A percentile compares a stretch with the other conserved stretches of the same genome.
These are phyloP conservation scores for Malbranchea cinnamomea DNA, from an alignment of 2,329 filamentous ascomycete genomes.

Conservation along the genomic window DNA sequence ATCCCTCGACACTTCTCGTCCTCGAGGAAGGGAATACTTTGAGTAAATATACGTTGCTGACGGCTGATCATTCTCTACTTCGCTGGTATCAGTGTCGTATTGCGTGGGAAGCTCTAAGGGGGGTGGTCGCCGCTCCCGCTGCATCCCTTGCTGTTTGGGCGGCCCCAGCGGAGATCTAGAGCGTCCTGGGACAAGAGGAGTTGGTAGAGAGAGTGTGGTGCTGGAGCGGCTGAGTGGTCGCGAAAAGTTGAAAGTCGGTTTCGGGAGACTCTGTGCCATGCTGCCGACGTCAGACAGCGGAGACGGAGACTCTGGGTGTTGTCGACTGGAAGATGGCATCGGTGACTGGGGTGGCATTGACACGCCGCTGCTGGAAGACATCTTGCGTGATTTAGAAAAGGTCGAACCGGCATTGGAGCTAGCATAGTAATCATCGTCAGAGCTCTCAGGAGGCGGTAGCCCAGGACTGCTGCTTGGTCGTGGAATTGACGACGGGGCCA, in stretches of 20 bases:
- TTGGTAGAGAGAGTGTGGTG: slow-evolving; percentile 23
- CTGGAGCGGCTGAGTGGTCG: slow-evolving; percentile 57
- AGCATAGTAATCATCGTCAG: slow-evolving; percentile 56
- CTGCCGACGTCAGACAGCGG: slow-evolving; percentile 67
- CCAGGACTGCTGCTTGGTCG: slow-evolving; percentile 36
- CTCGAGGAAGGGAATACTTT: slow-evolving; percentile 69
- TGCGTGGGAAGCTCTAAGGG: slow-evolving; percentile 20
- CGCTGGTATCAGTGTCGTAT: slow-evolving; percentile 2
- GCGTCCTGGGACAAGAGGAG: slow-evolving; percentile 13
- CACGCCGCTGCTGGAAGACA: slow-evolving; percentile 55
- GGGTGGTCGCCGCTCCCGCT: slow-evolving; percentile 13
- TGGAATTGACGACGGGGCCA: slow-evolving; percentile 30
- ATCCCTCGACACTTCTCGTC: slow-evolving; percentile 59
- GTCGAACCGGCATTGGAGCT: slow-evolving; percentile 41
- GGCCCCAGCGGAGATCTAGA: slow-evolving; percentile 37
- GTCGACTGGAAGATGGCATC: slow-evolving; percentile 46
- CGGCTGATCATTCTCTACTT: too few relatives aligned
- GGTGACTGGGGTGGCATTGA: slow-evolving; percentile 48
- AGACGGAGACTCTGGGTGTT: slow-evolving; percentile 65
- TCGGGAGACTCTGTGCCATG: slow-evolving; percentile 42
- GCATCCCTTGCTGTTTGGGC: slow-evolving; percentile 7
- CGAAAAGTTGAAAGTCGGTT: slow-evolving; percentile 85
- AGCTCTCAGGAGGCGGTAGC: slow-evolving; percentile 49
- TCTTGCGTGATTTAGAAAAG: slow-evolving; percentile 58
- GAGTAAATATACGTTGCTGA: slow-evolving; percentile 74